Percentiles rank a stretch among this genome's conserved stretches.
Evolutionary conservation across 1,284 basidiomycete species (phyloP).

Genomic region (Cryptococcus floricola): DNA sequence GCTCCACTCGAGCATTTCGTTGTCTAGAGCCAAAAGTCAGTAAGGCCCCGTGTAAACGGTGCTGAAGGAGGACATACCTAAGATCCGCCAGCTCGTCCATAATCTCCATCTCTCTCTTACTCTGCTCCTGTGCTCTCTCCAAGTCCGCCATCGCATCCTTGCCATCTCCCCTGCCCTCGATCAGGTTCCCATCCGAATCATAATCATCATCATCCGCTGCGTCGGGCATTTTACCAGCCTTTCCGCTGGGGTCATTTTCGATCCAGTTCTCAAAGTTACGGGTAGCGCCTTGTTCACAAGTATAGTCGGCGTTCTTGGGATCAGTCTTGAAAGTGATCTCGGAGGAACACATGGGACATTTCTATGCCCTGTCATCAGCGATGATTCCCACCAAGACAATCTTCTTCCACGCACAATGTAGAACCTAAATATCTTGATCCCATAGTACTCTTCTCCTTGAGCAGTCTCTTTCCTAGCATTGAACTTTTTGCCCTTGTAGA

Average conservation of each 20-base stretch:
- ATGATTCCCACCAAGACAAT: neutral
- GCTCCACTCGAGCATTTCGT: conserved; percentile 85
- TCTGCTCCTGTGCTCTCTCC: conserved; percentile 85
- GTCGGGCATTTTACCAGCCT: conserved; percentile 39
- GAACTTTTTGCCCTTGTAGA: conserved; percentile 95
- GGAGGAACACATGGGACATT: conserved; percentile 83
- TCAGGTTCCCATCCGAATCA: conserved; percentile 58
- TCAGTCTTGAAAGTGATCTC: conserved; percentile 99
- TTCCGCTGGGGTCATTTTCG: conserved; percentile 33
- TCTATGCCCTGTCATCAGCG: conserved; percentile 26
- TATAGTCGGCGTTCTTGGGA: conserved; percentile 94
- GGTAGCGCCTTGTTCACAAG: conserved; percentile 86
- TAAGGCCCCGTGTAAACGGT: neutral
- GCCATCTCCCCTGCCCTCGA: conserved; percentile 24
- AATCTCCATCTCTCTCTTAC: conserved; percentile 97
- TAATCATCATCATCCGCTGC: conserved; percentile 55
- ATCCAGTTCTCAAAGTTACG: conserved; percentile 75
- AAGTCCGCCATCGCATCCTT: conserved; percentile 94
- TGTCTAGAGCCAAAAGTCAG: conserved; percentile 23
- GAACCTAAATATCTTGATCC: conserved; percentile 69
- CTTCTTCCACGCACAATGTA: conserved; percentile 41
- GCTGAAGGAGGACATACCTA: conserved; percentile 47
- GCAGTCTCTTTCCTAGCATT: conserved; percentile 98
- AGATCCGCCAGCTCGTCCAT: conserved; percentile 95
- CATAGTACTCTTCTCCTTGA: conserved; percentile 93